A percentile compares a stretch with the other conserved stretches of the same genome.
Evolutionary conservation across 2,329 filamentous ascomycete genomes (phyloP).

Genomic region (Aspergillus ochraceoroseus): DNA sequence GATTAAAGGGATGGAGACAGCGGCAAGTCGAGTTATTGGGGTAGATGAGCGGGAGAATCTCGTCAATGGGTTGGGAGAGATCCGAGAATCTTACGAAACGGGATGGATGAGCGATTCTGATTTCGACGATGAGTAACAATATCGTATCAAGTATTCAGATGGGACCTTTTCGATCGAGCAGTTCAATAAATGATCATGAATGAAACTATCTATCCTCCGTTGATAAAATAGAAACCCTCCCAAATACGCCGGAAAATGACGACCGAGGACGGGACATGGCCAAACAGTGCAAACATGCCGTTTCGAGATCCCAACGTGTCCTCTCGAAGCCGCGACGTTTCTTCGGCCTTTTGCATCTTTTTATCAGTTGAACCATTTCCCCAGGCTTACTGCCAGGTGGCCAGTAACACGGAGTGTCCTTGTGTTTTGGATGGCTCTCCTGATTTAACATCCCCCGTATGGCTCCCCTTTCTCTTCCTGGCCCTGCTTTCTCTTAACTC

Average conservation of each 20-base stretch:
- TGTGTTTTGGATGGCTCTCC: conserved; percentile 27
- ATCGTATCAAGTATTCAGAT: no score
- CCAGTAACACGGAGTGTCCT: conserved; percentile 26
- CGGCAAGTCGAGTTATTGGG: conserved; percentile 58
- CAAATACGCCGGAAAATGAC: no score
- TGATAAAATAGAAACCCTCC: not conserved
- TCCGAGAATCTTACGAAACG: conserved; percentile 83
- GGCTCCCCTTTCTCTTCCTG: not conserved
- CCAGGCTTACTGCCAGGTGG: conserved; percentile 32
- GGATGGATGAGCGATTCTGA: conserved; percentile 70
- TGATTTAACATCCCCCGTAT: conserved; percentile 14
- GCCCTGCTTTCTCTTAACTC: conserved; percentile 4
- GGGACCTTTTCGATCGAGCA: no score
- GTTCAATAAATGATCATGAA: no score
- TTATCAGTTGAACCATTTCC: conserved; percentile 12
- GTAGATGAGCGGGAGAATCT: conserved; percentile 79
- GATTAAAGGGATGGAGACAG: conserved; percentile 61
- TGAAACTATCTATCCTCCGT: no score
- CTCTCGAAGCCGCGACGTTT: conserved; percentile 16
- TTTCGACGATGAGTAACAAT: conserved; percentile 33
- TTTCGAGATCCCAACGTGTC: conserved; percentile 23
- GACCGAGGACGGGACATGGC: conserved; percentile 3
- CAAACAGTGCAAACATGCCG: conserved; percentile 20
- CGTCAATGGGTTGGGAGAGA: conserved; percentile 72
- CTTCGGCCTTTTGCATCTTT: conserved; percentile 13